These are phyloP conservation scores for Hygrophorus pudorinus DNA, from an alignment of 768 basidiomycete species.

Conservation along the genomic window DNA sequence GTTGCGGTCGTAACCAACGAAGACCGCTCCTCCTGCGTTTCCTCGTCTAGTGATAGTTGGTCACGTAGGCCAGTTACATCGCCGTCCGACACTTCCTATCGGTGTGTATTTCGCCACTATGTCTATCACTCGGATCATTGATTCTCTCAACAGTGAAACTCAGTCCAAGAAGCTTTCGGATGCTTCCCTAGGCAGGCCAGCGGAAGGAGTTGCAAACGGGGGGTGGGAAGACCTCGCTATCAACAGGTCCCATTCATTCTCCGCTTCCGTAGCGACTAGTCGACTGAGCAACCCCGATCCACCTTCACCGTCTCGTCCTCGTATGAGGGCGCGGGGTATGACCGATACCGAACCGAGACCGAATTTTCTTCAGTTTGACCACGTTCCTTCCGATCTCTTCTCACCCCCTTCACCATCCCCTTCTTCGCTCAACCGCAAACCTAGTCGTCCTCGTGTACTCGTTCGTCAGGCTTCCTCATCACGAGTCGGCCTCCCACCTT, in stretches of 20 bases:
- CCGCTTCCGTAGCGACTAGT: constrained; percentile 16
- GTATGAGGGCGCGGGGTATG: constrained; percentile 37
- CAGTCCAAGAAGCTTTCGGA: no score
- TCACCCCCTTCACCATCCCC: constrained; percentile 17
- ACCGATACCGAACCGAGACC: constrained; percentile 21
- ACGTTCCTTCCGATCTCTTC: constrained; percentile 23
- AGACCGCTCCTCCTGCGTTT: no score
- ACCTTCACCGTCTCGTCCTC: constrained; percentile 24
- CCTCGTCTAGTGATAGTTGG: no score
- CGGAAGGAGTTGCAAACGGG: no score
- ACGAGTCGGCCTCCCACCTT: constrained; percentile 32
- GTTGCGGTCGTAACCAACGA: no score
- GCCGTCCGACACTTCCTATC: no score
- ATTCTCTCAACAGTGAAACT: no score
- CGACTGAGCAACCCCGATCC: constrained; percentile 25
- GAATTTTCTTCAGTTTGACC: constrained; percentile 2
- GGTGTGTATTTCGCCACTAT: no score
- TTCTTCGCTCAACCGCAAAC: constrained; percentile 12
- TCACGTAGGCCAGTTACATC: no score
- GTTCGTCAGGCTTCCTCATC: constrained; percentile 34
- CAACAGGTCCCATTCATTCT: background rate
- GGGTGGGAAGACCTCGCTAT: no score
- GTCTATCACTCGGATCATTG: no score
- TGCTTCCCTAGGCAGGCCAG: no score
- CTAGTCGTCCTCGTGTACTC: constrained; percentile 24